These are phyloP conservation scores for Hyaloscypha variabilis DNA, from an alignment of 495 filamentous ascomycete genomes.

Conservation along the genomic window DNA sequence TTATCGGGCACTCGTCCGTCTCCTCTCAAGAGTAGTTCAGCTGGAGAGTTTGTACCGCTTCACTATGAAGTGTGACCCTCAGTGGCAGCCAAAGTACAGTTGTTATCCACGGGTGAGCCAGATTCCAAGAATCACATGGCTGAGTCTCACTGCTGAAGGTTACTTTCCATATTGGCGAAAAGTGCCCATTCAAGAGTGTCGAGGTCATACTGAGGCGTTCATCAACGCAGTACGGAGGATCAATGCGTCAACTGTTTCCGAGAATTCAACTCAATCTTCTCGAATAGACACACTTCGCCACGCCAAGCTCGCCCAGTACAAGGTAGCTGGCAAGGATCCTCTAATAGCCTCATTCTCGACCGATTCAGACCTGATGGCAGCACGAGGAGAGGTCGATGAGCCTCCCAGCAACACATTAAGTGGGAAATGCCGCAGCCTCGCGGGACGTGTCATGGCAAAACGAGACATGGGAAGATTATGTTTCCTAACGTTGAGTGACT, in stretches of 20 bases:
- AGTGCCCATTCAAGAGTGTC: neutral
- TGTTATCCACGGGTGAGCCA: neutral
- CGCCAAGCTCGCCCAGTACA: neutral
- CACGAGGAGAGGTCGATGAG: neutral
- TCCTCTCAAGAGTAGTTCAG: neutral
- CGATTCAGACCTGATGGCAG: neutral
- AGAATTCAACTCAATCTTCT: neutral
- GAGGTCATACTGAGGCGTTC: neutral
- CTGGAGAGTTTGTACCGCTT: conserved; percentile 1
- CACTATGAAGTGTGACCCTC: neutral
- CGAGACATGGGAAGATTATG: neutral
- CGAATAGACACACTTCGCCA: neutral
- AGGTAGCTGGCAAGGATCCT: neutral
- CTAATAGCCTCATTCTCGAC: neutral
- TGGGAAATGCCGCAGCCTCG: neutral
- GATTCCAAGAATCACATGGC: neutral
- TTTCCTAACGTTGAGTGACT: neutral
- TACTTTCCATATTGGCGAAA: neutral
- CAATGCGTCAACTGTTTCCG: neutral
- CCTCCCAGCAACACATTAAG: neutral
- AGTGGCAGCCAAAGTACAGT: neutral
- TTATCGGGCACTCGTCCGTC: neutral
- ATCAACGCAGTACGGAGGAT: neutral
- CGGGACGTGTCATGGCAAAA: neutral
- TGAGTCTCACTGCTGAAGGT: neutral